phyloP scores from a whole-genome alignment of 1,284 basidiomycete genomes.

The Phlebopus sp. region DNA sequence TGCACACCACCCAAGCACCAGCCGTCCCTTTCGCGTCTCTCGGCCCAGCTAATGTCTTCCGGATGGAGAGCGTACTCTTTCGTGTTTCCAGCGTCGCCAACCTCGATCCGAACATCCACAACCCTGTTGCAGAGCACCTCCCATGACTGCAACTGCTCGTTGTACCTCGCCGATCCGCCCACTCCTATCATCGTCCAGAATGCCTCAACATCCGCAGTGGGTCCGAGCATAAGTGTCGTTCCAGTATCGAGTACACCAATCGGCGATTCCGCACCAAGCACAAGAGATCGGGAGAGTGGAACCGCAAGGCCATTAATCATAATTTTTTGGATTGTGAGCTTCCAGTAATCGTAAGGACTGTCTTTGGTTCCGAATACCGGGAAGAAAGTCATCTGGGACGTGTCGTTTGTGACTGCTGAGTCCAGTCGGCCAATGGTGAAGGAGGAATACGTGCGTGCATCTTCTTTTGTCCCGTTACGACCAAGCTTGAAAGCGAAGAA shows the following conservation, averaged over 20 bases:
- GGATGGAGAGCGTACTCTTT: conserved; percentile 50
- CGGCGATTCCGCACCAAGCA: conserved; percentile 41
- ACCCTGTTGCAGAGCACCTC: conserved; percentile 51
- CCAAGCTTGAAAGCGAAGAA: conserved; percentile 55
- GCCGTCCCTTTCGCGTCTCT: conserved; percentile 36
- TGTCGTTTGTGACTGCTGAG: conserved; percentile 34
- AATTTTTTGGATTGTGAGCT: conserved; percentile 46
- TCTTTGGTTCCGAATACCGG: conserved; percentile 41
- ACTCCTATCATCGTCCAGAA: conserved; percentile 49
- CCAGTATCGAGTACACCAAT: conserved; percentile 59
- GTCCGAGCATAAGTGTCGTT: conserved; percentile 57
- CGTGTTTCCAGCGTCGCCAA: conserved; percentile 39
- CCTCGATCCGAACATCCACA: conserved; percentile 43
- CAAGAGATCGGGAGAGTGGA: conserved; percentile 44
- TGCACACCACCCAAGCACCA: conserved; percentile 63
- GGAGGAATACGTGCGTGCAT: conserved; percentile 38
- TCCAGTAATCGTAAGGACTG: conserved; percentile 55
- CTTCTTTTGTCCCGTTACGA: conserved; percentile 24
- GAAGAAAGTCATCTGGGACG: conserved; percentile 37
- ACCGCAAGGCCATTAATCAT: conserved; percentile 42
- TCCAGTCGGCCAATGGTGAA: conserved; percentile 54
- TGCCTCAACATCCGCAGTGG: conserved; percentile 45
- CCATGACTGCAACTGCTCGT: conserved; percentile 41
- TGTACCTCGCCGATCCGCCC: conserved; percentile 37
- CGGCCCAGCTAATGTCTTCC: conserved; percentile 50